phyloP scores from a whole-genome alignment of 441 rosid species.

The Erodium moschatum region DNA sequence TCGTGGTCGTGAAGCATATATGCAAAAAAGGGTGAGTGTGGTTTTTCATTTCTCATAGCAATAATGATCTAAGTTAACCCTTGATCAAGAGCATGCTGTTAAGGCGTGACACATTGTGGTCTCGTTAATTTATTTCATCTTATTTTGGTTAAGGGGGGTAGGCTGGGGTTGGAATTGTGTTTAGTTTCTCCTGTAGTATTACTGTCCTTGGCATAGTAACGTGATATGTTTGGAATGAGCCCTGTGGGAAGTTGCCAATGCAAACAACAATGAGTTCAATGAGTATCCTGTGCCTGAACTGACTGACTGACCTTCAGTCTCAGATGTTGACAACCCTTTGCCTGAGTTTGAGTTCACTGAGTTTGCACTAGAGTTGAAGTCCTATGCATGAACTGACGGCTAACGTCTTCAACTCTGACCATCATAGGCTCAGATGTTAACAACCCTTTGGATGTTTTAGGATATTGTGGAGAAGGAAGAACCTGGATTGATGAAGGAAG shows the following conservation, averaged over 20 bases:
- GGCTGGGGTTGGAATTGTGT: neutral
- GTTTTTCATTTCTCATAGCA: neutral
- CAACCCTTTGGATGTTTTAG: constrained; percentile 26
- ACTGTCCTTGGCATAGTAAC: neutral
- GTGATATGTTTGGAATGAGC: neutral
- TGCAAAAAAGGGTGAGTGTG: constrained; percentile 69
- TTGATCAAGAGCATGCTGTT: neutral
- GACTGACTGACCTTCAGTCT: no score
- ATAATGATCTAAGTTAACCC: neutral
- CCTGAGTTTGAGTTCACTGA: neutral
- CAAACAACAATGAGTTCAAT: constrained; percentile 1
- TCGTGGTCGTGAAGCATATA: constrained; percentile 82
- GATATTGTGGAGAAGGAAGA: constrained; percentile 75
- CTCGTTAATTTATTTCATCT: neutral
- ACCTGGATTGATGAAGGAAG: constrained; percentile 86
- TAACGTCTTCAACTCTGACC: neutral
- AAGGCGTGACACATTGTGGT: neutral
- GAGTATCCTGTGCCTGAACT: no score
- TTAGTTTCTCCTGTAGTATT: neutral
- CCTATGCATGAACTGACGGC: neutral
- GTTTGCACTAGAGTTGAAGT: neutral
- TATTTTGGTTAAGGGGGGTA: neutral
- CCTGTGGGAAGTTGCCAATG: neutral
- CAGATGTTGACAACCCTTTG: no score
- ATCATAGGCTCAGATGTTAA: neutral